Percentiles rank a stretch among this genome's conserved stretches.
phyloP scores from a whole-genome alignment of 75 land plant genomes.

The Azolla pinnata region DNA sequence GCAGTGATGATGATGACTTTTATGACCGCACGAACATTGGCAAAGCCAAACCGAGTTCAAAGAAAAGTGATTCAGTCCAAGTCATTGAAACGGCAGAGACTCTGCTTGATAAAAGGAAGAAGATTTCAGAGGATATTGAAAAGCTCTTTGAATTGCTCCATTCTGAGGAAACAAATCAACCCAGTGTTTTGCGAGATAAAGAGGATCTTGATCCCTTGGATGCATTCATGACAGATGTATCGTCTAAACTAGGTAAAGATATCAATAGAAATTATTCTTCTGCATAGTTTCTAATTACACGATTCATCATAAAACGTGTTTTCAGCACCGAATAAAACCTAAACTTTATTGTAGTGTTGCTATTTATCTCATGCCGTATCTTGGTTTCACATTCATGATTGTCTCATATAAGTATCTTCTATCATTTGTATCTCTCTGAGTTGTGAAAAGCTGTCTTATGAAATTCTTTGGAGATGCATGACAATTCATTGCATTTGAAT shows the following conservation, averaged over 20 bases:
- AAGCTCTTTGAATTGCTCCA: constrained; percentile 8
- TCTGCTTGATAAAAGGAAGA: constrained; percentile 73
- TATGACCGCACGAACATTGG: constrained; percentile 73
- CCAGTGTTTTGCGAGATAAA: constrained; percentile 26
- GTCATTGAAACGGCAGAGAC: constrained; percentile 78
- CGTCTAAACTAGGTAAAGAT: constrained; percentile 78
- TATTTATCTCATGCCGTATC: too few species aligned
- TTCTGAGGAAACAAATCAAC: constrained; percentile 38
- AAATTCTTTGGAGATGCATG: too few species aligned
- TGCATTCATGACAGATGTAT: constrained; percentile 79
- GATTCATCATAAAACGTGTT: too few species aligned
- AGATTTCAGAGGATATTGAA: constrained; percentile 52
- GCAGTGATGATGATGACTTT: constrained; percentile 94
- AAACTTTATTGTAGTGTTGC: too few species aligned
- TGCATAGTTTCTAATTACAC: too few species aligned
- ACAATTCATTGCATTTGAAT: too few species aligned
- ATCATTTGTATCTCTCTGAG: too few species aligned
- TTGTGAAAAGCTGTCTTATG: too few species aligned
- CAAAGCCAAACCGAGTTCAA: constrained; percentile 13
- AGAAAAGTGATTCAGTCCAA: constrained; percentile 28
- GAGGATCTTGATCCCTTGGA: constrained; percentile 72
- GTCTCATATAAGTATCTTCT: too few species aligned
- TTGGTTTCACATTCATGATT: too few species aligned
- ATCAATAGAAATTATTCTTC: too few species aligned
- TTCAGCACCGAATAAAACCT: too few species aligned